Base-by-base conservation (phyloP, 139 green algal species). In the Volvox africanus region DNA sequence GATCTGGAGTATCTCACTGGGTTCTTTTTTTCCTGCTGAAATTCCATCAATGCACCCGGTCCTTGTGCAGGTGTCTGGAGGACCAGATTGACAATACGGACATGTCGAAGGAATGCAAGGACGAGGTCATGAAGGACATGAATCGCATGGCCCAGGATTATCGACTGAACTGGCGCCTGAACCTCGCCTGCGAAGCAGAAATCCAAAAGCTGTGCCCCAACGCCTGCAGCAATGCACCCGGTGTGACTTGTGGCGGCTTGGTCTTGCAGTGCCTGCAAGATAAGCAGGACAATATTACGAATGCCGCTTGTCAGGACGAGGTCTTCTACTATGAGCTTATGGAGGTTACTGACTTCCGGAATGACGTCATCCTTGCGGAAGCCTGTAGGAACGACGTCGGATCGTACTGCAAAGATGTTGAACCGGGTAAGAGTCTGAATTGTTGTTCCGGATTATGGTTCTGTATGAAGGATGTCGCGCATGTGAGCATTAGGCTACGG, bases 241-340 rank as follows among this genome's bases (percentile, higher is more conserved):
- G 89, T n/a, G 86, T 95, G 35, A 89, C 91, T 1, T 99, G 97
- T 83, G 94, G 95, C 13, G 97, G 97, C 22, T 88, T 95, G n/a
- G 97, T 99, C 32, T 94, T 98, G 81, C 95, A 96, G 88, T 99
- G 97, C 93, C 94, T 99, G 68, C 93, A 95, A 62, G 95, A 98
- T n/a, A 97, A 98, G 82, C 93, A 96, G 81, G 97, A 97, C 35
- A 94, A 98, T 50, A 96, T 99, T 55, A 95, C 91, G 22, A 94
- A 44, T 37, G 91, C 96, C 55, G 93, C 93, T 11, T 99, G 97
- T 93, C 95, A 96, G 77, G 94, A 98, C 30, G 96, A 99, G 94
- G 93, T 99, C 2, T 98, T 98, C 86, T 96, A 97, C 86, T 97
- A 97, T 79, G 92, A 98, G 93, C 96, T 98, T 75, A 97, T 96